Evolutionary conservation across 768 basidiomycete species (phyloP).

Genomic region (Lactifluus volemus): DNA sequence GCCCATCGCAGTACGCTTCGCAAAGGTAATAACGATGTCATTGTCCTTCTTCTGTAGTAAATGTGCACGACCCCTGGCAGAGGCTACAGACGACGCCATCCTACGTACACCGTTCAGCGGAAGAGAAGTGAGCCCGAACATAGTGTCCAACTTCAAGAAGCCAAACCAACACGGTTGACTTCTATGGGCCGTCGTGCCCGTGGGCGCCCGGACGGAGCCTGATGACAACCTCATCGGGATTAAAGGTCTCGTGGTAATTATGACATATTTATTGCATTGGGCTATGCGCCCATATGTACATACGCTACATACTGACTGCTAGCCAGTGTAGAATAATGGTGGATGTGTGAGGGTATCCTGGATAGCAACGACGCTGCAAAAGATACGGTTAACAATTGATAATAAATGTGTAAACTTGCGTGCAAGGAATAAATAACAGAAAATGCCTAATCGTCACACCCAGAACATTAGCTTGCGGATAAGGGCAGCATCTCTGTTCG

Average conservation of each 20-base stretch:
- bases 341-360: conserved; percentile 13
- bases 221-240: background rate
- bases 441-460: conserved; percentile 11
- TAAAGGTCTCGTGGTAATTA: background rate
- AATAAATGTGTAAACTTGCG: conserved; percentile 8
- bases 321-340: background rate
- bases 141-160: background rate
- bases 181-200: background rate
- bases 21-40: conserved; percentile 87
- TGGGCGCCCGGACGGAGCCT: background rate
- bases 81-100: conserved; percentile 23
- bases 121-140: background rate
- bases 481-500: conserved; percentile 23
- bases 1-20: conserved; percentile 84
- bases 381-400: conserved; percentile 3
- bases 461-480: conserved; percentile 27
- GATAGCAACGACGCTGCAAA: background rate
- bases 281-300: background rate
- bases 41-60: conserved; percentile 64
- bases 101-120: background rate
- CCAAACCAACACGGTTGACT: background rate
- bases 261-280: background rate
- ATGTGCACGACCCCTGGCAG: conserved; percentile 33
- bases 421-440: conserved; percentile 1
- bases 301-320: background rate